These are phyloP conservation scores for Coelastrella sp. DNA, from an alignment of 139 green algal species.

Conservation along the genomic window DNA sequence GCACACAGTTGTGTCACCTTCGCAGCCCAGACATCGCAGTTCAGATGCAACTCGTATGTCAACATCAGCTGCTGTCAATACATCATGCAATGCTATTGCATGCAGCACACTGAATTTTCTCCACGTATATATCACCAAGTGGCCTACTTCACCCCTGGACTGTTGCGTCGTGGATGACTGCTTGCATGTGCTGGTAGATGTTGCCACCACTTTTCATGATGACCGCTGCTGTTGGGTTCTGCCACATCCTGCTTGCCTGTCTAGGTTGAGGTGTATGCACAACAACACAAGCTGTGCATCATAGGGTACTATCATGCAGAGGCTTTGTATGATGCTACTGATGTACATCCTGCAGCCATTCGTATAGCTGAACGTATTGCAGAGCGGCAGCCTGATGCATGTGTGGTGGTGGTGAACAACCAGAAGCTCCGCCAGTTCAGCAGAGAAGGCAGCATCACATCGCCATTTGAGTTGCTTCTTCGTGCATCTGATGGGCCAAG, in stretches of 20 bases:
- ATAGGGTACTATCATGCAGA: slow-evolving; percentile 87
- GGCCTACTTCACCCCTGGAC: too few species aligned
- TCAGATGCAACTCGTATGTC: too few species aligned
- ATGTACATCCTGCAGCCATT: slow-evolving; percentile 31
- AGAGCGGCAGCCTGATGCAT: slow-evolving; percentile 22
- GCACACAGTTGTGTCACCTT: too few species aligned
- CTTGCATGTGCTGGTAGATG: background rate
- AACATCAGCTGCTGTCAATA: too few species aligned
- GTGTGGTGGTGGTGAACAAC: slow-evolving; percentile 43
- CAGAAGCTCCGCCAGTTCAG: slow-evolving; percentile 31
- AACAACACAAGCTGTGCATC: slow-evolving; percentile 57
- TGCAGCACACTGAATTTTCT: too few species aligned
- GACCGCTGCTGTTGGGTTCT: background rate
- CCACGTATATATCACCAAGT: too few species aligned
- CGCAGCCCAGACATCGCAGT: too few species aligned
- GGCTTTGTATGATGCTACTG: slow-evolving; percentile 55
- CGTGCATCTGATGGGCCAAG: background rate
- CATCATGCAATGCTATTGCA: too few species aligned
- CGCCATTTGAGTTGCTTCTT: slow-evolving; percentile 35
- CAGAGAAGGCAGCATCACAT: slow-evolving; percentile 8
- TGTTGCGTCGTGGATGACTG: too few species aligned
- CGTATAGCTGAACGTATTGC: slow-evolving; percentile 46
- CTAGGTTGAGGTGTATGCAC: slow-evolving; percentile 57
- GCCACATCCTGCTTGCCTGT: background rate
- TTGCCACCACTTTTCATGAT: background rate